phyloP scores from a whole-genome alignment of 352 stramenopile species.

The Thalassiosira hispida region DNA sequence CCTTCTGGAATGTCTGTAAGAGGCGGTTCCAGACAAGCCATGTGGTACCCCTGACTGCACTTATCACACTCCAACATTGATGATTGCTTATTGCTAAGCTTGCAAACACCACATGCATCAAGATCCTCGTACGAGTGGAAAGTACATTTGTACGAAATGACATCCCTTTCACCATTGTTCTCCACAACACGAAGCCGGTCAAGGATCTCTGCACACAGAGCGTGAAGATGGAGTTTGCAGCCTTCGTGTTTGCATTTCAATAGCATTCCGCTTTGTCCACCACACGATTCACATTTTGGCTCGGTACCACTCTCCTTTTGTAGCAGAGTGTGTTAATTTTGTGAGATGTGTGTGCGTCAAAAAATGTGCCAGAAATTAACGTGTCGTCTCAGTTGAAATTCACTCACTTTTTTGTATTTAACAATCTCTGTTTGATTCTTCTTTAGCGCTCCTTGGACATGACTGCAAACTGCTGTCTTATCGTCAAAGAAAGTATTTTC shows the following conservation, averaged over 20 bases:
- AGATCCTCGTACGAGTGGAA: slow-evolving; percentile 19
- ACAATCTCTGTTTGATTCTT: slow-evolving; percentile 1
- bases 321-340: not conserved
- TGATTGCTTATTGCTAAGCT: slow-evolving; percentile 31
- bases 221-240: slow-evolving; percentile 22
- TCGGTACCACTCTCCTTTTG: slow-evolving; percentile 12
- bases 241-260: slow-evolving; percentile 19
- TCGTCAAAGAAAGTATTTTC: slow-evolving; percentile 8
- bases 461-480: not conserved
- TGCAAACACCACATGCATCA: slow-evolving; percentile 25
- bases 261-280: slow-evolving; percentile 19
- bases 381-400: not conserved
- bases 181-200: slow-evolving; percentile 21
- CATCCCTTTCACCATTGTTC: slow-evolving; percentile 17
- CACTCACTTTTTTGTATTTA: slow-evolving; percentile 8
- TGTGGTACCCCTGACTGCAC: slow-evolving; percentile 33
- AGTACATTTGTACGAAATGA: slow-evolving; percentile 29
- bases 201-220: slow-evolving; percentile 28
- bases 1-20: slow-evolving; percentile 31
- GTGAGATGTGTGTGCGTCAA: not conserved
- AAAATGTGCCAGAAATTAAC: not conserved
- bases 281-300: slow-evolving; percentile 23
- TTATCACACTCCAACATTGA: slow-evolving; percentile 41
- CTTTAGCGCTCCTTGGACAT: slow-evolving; percentile 2
- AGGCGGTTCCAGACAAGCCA: slow-evolving; percentile 24